These are phyloP conservation scores for Neonectria neomacrospora DNA, from an alignment of 2,329 filamentous ascomycete genomes.

Conservation along the genomic window DNA sequence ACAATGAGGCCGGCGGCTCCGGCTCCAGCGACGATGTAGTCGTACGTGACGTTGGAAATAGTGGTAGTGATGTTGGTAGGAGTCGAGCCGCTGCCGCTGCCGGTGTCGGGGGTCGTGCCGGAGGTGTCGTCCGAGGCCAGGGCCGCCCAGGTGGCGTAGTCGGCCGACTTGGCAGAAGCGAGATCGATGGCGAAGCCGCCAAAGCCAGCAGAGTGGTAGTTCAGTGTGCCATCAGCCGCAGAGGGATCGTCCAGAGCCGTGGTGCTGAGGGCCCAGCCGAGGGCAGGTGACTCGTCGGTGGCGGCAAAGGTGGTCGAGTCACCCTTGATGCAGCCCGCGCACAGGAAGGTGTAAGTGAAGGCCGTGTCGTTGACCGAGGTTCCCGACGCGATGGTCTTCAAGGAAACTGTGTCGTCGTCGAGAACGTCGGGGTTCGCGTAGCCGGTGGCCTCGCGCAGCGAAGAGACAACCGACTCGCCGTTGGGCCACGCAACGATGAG, in stretches of 20 bases:
- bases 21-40: constrained; percentile 73
- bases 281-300: constrained; percentile 54
- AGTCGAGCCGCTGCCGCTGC: constrained; percentile 43
- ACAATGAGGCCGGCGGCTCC: constrained; percentile 70
- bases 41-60: constrained; percentile 55
- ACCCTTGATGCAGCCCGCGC: constrained; percentile 66
- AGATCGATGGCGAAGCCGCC: constrained; percentile 56
- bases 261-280: constrained; percentile 68
- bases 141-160: constrained; percentile 55
- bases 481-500: constrained; percentile 69
- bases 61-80: constrained; percentile 46
- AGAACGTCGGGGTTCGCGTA: constrained; percentile 70
- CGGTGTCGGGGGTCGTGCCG: constrained; percentile 40
- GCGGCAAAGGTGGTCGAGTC: constrained; percentile 58
- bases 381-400: constrained; percentile 68
- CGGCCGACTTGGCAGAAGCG: constrained; percentile 53
- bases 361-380: constrained; percentile 66
- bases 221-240: constrained; percentile 48
- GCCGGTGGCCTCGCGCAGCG: constrained; percentile 67
- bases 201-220: constrained; percentile 56
- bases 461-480: constrained; percentile 63
- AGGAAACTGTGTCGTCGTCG: constrained; percentile 62
- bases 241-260: constrained; percentile 53
- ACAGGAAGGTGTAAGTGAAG: constrained; percentile 74
- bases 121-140: constrained; percentile 55